Conservation (phyloP, 192 early-diverging fungal species). For the Linnemannia hyalina region DNA sequence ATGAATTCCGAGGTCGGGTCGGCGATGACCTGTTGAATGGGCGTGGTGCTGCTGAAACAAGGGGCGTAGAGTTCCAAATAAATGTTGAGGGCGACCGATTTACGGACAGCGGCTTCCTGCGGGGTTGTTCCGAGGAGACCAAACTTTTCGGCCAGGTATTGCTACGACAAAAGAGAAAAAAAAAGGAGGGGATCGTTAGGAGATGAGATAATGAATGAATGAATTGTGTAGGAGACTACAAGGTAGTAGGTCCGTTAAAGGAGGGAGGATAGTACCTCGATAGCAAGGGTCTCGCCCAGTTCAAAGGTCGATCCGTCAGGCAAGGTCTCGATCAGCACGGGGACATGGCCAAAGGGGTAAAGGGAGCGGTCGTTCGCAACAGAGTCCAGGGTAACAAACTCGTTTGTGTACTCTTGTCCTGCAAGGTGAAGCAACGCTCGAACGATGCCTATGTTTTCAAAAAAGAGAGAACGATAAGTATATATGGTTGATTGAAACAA, state of each 20-base stretch:
- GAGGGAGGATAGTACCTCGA: slow-evolving; percentile 19
- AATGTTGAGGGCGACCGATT: slow-evolving; percentile 40
- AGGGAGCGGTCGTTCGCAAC: slow-evolving; percentile 15
- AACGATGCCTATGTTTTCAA: slow-evolving; percentile 9
- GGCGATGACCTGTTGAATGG: slow-evolving; percentile 11
- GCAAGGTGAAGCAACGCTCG: slow-evolving; percentile 33
- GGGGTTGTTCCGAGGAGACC: slow-evolving; percentile 33
- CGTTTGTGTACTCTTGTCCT: slow-evolving; percentile 40
- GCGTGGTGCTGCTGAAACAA: slow-evolving; percentile 14
- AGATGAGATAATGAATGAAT: neutral
- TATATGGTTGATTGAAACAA: neutral
- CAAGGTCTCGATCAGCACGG: slow-evolving; percentile 29
- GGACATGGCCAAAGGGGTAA: slow-evolving; percentile 45
- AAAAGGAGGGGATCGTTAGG: neutral
- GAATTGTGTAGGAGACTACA: neutral
- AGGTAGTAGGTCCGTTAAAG: neutral
- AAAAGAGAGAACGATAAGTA: neutral
- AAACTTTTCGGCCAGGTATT: slow-evolving; percentile 49
- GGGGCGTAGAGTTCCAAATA: slow-evolving; percentile 25
- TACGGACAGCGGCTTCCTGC: slow-evolving; percentile 22
- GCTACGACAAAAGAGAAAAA: slow-evolving; percentile 11
- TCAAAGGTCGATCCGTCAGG: slow-evolving; percentile 39
- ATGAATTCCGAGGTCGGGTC: slow-evolving; percentile 24
- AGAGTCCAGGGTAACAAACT: slow-evolving; percentile 15
- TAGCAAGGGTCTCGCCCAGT: slow-evolving; percentile 35